phyloP scores from a whole-genome alignment of 257 asterid genomes.

The Primulina eburnea region DNA sequence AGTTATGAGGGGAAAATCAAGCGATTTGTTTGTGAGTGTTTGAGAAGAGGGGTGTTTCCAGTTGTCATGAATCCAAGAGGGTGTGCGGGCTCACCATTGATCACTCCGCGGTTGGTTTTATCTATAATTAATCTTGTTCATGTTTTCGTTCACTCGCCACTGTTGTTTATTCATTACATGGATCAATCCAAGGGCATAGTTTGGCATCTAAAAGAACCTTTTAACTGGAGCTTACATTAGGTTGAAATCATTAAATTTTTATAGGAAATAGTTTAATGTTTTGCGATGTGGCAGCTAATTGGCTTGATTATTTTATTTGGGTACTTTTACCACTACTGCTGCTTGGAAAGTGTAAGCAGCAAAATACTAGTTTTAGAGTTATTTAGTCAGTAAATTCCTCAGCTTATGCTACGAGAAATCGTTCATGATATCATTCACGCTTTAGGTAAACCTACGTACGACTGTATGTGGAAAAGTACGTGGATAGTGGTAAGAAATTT shows the following conservation, averaged over 20 bases:
- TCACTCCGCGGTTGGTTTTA: slow-evolving; percentile 68
- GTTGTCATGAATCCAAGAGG: slow-evolving; percentile 97
- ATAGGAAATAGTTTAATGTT: not conserved
- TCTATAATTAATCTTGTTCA: slow-evolving; percentile 3
- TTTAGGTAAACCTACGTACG: not conserved
- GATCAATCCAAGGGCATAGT: not conserved
- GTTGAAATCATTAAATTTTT: not conserved
- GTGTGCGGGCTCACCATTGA: slow-evolving; percentile 90
- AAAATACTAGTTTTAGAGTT: slow-evolving; percentile 4
- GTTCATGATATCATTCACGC: not conserved
- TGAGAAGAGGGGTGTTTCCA: slow-evolving; percentile 79
- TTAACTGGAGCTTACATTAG: not conserved
- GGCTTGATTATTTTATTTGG: slow-evolving; percentile 3
- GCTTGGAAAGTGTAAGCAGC: not conserved
- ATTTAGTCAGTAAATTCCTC: not conserved
- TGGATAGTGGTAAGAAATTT: not conserved
- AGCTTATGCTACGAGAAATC: not conserved
- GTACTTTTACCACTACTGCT: not conserved
- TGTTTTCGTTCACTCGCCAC: not conserved
- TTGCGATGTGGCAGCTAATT: not conserved
- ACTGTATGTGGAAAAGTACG: not conserved
- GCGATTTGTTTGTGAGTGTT: slow-evolving; percentile 59
- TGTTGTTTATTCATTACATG: not conserved
- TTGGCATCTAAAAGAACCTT: slow-evolving; percentile 1
- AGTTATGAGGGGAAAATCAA: slow-evolving; percentile 55